phyloP scores from a whole-genome alignment of 1,139 yeast species.

The Insectozyma bohioensis region DNA sequence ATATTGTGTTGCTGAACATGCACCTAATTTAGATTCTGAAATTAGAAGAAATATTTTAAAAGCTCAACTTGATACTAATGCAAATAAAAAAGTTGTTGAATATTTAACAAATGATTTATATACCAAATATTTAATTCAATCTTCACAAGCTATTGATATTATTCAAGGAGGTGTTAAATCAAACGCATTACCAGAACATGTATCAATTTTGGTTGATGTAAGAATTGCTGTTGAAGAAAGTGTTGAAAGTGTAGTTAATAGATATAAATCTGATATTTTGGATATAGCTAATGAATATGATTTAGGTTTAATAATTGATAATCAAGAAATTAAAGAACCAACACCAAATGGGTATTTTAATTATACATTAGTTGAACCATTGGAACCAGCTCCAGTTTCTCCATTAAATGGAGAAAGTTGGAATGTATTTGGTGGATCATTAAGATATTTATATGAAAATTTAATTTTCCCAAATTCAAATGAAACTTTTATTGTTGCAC shows the following conservation, averaged over 20 bases:
- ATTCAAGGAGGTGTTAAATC: slow-evolving; percentile 35
- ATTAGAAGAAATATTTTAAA: slow-evolving; percentile 24
- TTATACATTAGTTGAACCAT: slow-evolving; percentile 27
- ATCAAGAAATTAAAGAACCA: slow-evolving; percentile 22
- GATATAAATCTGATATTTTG: slow-evolving; percentile 32
- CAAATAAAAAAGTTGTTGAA: slow-evolving; percentile 19
- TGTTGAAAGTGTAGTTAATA: slow-evolving; percentile 33
- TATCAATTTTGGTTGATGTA: slow-evolving; percentile 29
- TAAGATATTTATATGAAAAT: slow-evolving; percentile 54
- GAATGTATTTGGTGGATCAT: slow-evolving; percentile 53
- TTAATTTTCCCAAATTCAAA: slow-evolving; percentile 17
- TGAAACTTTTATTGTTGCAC: slow-evolving; percentile 23
- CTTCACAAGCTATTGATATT: slow-evolving; percentile 37
- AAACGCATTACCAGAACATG: slow-evolving; percentile 37
- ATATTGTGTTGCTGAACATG: slow-evolving; percentile 41
- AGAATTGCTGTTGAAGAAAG: slow-evolving; percentile 31
- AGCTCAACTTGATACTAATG: slow-evolving; percentile 23
- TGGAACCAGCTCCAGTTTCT: slow-evolving; percentile 60
- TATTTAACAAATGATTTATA: slow-evolving; percentile 6
- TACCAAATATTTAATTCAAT: slow-evolving; percentile 23
- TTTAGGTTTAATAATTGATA: slow-evolving; percentile 40
- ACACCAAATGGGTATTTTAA: slow-evolving; percentile 43
- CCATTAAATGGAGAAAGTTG: slow-evolving; percentile 47
- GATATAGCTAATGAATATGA: slow-evolving; percentile 27
- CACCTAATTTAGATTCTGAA: slow-evolving; percentile 19